Evolutionary conservation across 352 stramenopile species (phyloP).

Genomic region (Aphanomyces cochlioides): DNA sequence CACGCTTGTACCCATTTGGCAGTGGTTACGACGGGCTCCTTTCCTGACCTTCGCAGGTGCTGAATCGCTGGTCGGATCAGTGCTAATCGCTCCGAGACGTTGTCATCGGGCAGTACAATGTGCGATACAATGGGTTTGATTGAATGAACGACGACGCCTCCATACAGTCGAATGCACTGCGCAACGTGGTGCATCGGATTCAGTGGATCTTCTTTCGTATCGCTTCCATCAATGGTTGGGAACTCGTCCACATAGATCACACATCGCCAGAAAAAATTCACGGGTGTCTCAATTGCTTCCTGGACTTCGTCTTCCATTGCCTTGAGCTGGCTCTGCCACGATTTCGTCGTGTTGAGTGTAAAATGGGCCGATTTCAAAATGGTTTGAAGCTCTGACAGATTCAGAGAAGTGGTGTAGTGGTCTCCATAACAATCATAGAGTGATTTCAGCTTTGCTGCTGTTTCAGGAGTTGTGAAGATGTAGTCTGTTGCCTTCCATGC

Average conservation of each 20-base stretch:
- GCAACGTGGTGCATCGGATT: slow-evolving; percentile 48
- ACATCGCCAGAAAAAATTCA: slow-evolving; percentile 74
- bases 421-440: slow-evolving; percentile 73
- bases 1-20: slow-evolving; percentile 61
- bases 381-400: slow-evolving; percentile 43
- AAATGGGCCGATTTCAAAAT: slow-evolving; percentile 47
- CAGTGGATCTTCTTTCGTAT: slow-evolving; percentile 33
- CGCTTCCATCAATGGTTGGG: slow-evolving; percentile 30
- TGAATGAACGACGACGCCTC: slow-evolving; percentile 39
- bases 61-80: slow-evolving; percentile 47
- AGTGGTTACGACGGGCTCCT: slow-evolving; percentile 53
- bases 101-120: slow-evolving; percentile 42
- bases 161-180: slow-evolving; percentile 59
- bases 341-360: slow-evolving; percentile 15
- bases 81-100: slow-evolving; percentile 38
- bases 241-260: slow-evolving; percentile 59
- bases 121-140: slow-evolving; percentile 61
- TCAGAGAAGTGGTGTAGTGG: slow-evolving; percentile 61
- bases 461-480: slow-evolving; percentile 64
- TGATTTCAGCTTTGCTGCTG: slow-evolving; percentile 48
- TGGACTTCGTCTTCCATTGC: slow-evolving; percentile 52
- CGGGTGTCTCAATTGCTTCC: slow-evolving; percentile 58
- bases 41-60: slow-evolving; percentile 41
- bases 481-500: slow-evolving; percentile 40
- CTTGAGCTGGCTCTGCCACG: slow-evolving; percentile 52